Percentiles rank a stretch among this genome's conserved stretches.
phyloP scores from a whole-genome alignment of 2,329 filamentous ascomycete genomes.

The Plenodomus biglobosus region DNA sequence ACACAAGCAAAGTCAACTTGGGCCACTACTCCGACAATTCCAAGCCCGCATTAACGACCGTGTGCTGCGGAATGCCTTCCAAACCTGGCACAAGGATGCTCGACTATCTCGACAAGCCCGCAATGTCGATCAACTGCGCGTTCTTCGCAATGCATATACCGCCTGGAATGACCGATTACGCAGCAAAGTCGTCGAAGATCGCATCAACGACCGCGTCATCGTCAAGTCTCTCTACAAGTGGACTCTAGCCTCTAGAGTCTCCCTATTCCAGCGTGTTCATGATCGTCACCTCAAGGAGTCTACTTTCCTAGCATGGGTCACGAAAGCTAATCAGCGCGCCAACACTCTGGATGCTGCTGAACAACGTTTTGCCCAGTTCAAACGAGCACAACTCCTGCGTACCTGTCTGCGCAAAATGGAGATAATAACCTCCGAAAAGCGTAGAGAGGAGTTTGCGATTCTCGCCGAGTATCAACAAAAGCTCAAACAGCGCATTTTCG shows the following conservation, averaged over 20 bases:
- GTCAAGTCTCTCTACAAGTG: constrained; percentile 62
- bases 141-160: constrained; percentile 61
- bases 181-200: constrained; percentile 53
- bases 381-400: constrained; percentile 32
- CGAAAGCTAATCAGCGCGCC: constrained; percentile 28
- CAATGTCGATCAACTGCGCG: constrained; percentile 53
- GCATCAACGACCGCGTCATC: constrained; percentile 59
- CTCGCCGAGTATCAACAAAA: constrained; percentile 47
- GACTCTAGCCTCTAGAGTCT: constrained; percentile 55
- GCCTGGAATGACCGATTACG: constrained; percentile 65
- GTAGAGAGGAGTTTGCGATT: constrained; percentile 40
- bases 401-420: constrained; percentile 33
- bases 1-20: constrained; percentile 47
- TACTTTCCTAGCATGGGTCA: constrained; percentile 32
- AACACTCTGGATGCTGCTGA: constrained; percentile 37
- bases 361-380: constrained; percentile 33
- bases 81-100: constrained; percentile 52
- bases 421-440: constrained; percentile 23
- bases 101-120: constrained; percentile 51
- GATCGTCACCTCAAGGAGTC: constrained; percentile 32
- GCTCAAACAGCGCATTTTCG: constrained; percentile 43
- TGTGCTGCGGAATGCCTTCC: constrained; percentile 51
- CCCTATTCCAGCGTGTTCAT: constrained; percentile 46
- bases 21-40: constrained; percentile 49
- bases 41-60: constrained; percentile 49